Conservation (phyloP, 805 yeast genomes). For the Wickerhamiella lipophila region DNA sequence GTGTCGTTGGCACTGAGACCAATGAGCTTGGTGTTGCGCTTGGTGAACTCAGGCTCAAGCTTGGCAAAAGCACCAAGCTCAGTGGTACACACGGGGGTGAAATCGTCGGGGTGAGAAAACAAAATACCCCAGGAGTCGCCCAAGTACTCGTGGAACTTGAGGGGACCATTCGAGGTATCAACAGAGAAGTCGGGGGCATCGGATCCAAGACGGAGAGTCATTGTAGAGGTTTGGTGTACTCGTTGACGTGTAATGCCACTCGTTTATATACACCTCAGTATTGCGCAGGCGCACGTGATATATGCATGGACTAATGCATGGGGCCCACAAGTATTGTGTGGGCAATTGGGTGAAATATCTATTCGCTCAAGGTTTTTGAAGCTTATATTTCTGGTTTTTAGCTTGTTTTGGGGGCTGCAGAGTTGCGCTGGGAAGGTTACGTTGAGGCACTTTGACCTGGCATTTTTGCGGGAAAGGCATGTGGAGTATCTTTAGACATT, state of each 20-base stretch:
- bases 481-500: no score
- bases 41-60: conserved; percentile 79
- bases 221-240: no score
- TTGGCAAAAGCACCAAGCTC: conserved; percentile 92
- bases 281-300: conserved; percentile 1
- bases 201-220: conserved; percentile 59
- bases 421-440: no score
- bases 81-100: conserved; percentile 94
- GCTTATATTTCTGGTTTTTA: no score
- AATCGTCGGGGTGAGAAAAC: conserved; percentile 93
- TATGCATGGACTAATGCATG: neutral
- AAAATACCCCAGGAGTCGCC: conserved; percentile 80
- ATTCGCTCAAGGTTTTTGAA: no score
- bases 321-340: no score
- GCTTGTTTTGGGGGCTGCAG: no score
- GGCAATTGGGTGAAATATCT: no score
- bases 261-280: neutral
- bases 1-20: conserved; percentile 84
- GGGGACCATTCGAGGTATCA: conserved; percentile 69
- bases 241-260: no score
- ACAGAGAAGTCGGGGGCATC: conserved; percentile 82
- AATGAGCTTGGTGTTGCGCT: conserved; percentile 77
- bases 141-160: conserved; percentile 75
- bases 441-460: no score
- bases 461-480: no score